Evolutionary conservation across 768 basidiomycete genomes (phyloP).

Genomic region (Naganishia randhawae): DNA sequence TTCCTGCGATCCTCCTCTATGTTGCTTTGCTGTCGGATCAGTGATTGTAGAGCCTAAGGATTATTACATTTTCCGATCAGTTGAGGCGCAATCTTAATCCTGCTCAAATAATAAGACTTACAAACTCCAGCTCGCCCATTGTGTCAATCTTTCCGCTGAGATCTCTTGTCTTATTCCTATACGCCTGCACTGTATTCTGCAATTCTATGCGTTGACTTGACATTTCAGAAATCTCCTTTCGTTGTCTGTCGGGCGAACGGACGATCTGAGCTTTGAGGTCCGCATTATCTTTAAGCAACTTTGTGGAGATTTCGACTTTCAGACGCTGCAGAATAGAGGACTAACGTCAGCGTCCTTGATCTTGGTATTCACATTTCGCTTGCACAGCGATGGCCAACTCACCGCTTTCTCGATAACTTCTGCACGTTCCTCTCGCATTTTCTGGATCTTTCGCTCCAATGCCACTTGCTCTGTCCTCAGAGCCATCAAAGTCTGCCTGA

Average conservation of each 20-base stretch:
- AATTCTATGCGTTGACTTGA: neutral
- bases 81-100: no score
- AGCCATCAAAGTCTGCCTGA: conserved; percentile 10
- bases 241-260: conserved; percentile 13
- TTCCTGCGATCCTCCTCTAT: conserved; percentile 19
- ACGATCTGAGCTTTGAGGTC: conserved; percentile 22
- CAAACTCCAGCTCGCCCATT: conserved; percentile 15
- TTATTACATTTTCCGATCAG: neutral
- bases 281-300: conserved; percentile 11
- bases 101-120: no score
- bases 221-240: conserved; percentile 13
- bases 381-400: no score
- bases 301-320: conserved; percentile 17
- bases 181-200: conserved; percentile 9
- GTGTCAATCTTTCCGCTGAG: conserved; percentile 12
- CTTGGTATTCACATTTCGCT: no score
- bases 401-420: conserved; percentile 18
- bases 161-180: conserved; percentile 15
- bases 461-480: conserved; percentile 16
- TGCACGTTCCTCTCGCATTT: conserved; percentile 16
- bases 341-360: no score
- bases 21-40: conserved; percentile 15
- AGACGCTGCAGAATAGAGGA: neutral
- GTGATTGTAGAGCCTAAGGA: conserved; percentile 6
- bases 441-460: conserved; percentile 13